Conservation (phyloP, 108 stramenopile genomes). For the Skeletonema tropicum region DNA sequence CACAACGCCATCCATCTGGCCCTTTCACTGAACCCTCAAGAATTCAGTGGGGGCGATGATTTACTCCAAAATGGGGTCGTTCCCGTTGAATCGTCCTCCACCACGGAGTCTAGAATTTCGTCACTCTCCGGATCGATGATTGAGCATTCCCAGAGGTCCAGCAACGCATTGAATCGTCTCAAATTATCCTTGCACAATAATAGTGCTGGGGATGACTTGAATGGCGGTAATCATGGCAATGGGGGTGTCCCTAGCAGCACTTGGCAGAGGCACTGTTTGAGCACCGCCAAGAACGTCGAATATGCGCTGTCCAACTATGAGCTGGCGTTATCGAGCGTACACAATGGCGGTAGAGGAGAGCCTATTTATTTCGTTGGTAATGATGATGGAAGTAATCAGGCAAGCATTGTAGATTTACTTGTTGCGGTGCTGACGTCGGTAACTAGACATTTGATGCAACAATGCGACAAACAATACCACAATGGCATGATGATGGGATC, state of each 20-base stretch:
- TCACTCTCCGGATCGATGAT: constrained; percentile 39
- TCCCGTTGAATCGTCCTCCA: constrained; percentile 9
- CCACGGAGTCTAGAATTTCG: constrained; percentile 8
- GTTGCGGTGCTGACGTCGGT: constrained; percentile 41
- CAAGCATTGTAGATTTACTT: constrained; percentile 26
- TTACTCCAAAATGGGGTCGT: constrained; percentile 6
- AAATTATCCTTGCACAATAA: constrained; percentile 3
- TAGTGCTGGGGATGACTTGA: not conserved
- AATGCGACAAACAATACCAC: not conserved
- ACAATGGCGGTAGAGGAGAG: constrained; percentile 6
- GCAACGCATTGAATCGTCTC: constrained; percentile 12
- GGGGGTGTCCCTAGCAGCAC: too few species aligned
- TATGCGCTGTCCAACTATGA: constrained; percentile 25
- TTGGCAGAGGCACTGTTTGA: constrained; percentile 22
- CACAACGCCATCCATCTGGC: constrained; percentile 29
- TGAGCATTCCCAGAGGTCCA: constrained; percentile 1
- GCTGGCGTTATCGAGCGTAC: constrained; percentile 12
- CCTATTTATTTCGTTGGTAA: not conserved
- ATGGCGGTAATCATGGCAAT: not conserved
- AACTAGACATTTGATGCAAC: constrained; percentile 17
- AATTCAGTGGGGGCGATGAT: constrained; percentile 3
- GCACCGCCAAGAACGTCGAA: constrained; percentile 22
- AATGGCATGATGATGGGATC: not conserved
- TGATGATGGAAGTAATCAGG: not conserved
- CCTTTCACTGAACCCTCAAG: constrained; percentile 9